Conservation (phyloP, 371 early-diverging fungal species). For the Dinochytrium kinnereticum region DNA sequence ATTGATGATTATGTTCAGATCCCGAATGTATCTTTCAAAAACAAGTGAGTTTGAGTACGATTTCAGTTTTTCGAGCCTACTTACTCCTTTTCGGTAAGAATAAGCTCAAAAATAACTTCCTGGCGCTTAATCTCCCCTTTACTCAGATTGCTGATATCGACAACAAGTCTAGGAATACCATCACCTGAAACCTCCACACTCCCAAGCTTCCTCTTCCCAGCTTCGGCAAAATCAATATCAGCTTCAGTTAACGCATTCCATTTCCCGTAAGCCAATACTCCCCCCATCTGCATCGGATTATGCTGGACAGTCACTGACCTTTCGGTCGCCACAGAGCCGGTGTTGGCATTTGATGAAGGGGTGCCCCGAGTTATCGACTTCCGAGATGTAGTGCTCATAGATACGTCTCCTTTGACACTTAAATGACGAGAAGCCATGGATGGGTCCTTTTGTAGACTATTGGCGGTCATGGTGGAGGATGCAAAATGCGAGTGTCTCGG, state of each 20-base stretch:
- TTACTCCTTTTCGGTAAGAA: constrained; percentile 64
- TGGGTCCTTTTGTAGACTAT: neutral
- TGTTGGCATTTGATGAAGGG: neutral
- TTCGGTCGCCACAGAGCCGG: neutral
- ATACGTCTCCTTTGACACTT: neutral
- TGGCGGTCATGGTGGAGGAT: neutral
- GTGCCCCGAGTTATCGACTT: neutral
- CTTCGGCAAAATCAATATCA: constrained; percentile 18
- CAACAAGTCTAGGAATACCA: neutral
- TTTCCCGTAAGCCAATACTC: constrained; percentile 19
- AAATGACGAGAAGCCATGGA: neutral
- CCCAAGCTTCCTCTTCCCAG: constrained; percentile 6
- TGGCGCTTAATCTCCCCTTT: constrained; percentile 57
- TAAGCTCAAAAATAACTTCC: constrained; percentile 68
- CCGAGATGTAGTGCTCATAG: too few species aligned
- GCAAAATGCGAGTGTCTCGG: neutral
- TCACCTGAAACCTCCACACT: neutral
- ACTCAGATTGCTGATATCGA: constrained; percentile 1
- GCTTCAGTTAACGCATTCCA: constrained; percentile 13
- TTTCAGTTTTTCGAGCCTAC: constrained; percentile 27
- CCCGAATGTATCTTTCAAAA: constrained; percentile 26
- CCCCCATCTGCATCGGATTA: constrained; percentile 12
- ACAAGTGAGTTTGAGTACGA: neutral
- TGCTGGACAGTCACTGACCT: neutral
- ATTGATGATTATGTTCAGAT: constrained; percentile 60